Base-by-base conservation (phyloP, 2,329 filamentous ascomycete genomes). In the Tolypocladium inflatum region DNA sequence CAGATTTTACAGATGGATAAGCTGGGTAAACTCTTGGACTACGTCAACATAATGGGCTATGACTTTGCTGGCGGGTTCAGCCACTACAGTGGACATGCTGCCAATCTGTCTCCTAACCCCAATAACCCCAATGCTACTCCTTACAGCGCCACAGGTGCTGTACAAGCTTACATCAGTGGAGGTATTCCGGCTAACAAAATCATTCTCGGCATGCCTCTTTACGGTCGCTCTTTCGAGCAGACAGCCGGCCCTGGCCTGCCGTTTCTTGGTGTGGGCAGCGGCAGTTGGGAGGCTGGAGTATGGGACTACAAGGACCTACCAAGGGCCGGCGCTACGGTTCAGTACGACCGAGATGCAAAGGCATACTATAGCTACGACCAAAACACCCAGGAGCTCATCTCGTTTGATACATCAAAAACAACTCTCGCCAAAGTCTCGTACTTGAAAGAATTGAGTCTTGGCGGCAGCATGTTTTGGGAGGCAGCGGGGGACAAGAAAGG, bases 381-480 rank as follows among this genome's bases (percentile, higher is more conserved):
- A 1, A 67, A 65, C 0, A 75, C 78, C 2, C 74, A 80, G 59
- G 83, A 84, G 61, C 82, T 95, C 71, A 78, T 95, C 61, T 85
- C 83, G 17, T 95, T 89, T 66, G 85, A 88, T 65, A 89, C 81
- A 0, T 80, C 84, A 0, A 73, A 76, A 15, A 80, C 85, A 63
- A 78, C 84, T 19, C 68, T 73, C 54, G 67, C 73, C 61, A 95
- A 93, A 74, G 82, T 84, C 2, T 66, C 74, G 4, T 93, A 87
- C 68, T 80, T 91, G 62, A 78, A 80, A 70, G 67, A 73, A 51
- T 76, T 78, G 54, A 79, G 83, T 0, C 78, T 94, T 0, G 89
- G 86, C 3, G 90, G 90, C 21, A 84, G 81, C 26, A 93, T 94
- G 89, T 94, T 89, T 81, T 95, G 90, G 90, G 89, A 93, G 70